Evolutionary conservation across 1,284 basidiomycete species (phyloP).

Genomic region (Anthracocystis setariae): DNA sequence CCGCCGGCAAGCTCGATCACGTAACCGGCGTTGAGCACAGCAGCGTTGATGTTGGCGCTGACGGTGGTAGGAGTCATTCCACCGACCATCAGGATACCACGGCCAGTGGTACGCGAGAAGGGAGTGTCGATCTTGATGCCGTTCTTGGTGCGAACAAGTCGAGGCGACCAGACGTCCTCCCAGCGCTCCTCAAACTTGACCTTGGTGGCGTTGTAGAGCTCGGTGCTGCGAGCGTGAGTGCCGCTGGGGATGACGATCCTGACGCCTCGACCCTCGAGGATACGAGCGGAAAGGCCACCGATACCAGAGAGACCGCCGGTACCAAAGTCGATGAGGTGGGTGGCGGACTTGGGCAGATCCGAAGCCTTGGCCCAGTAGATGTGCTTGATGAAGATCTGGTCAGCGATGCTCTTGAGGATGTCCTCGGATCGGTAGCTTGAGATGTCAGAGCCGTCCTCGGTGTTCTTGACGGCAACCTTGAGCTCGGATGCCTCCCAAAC

Average conservation of each 20-base stretch:
- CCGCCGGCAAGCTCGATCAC: constrained; percentile 97
- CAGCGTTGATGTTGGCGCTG: constrained; percentile 69
- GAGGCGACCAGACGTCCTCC: constrained; percentile 86
- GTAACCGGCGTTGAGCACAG: constrained; percentile 90
- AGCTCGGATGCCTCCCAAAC: constrained; percentile 82
- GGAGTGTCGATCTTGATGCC: constrained; percentile 80
- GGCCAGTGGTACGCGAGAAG: constrained; percentile 92
- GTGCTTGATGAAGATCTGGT: constrained; percentile 87
- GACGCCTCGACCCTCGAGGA: constrained; percentile 91
- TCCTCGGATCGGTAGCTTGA: constrained; percentile 42
- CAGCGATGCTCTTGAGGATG: constrained; percentile 57
- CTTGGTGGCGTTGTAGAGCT: constrained; percentile 74
- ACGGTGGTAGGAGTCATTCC: constrained; percentile 77
- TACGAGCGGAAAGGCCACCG: constrained; percentile 86
- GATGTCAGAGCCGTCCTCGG: constrained; percentile 72
- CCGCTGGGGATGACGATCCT: constrained; percentile 72
- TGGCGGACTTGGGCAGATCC: constrained; percentile 80
- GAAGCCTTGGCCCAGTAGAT: constrained; percentile 94
- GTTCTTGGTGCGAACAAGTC: constrained; percentile 79
- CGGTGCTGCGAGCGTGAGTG: constrained; percentile 53
- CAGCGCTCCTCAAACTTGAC: constrained; percentile 87
- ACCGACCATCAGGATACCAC: constrained; percentile 97
- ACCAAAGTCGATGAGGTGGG: constrained; percentile 92
- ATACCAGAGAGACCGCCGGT: constrained; percentile 93
- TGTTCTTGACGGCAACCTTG: constrained; percentile 87